Percentiles rank a stretch among this genome's conserved stretches.
Evolutionary conservation across 2,329 filamentous ascomycete species (phyloP).

Genomic region (Neonectria faginata): DNA sequence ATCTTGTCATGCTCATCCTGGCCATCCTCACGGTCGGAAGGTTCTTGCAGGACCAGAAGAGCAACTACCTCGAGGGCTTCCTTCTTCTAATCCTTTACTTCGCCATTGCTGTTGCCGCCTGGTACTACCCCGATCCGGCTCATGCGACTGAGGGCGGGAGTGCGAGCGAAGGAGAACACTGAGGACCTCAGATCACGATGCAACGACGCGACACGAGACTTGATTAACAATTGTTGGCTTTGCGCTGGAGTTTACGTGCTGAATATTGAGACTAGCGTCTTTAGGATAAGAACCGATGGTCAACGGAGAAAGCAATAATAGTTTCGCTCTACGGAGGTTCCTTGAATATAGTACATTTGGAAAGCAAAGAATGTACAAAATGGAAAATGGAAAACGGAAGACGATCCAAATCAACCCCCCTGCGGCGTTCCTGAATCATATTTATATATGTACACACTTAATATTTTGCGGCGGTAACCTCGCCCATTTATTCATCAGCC

Average conservation of each 20-base stretch:
- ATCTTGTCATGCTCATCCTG: conserved; percentile 83
- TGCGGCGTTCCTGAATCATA: neutral
- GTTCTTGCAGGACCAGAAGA: conserved; percentile 88
- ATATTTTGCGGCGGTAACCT: neutral
- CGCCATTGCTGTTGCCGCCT: conserved; percentile 69
- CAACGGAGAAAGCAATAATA: neutral
- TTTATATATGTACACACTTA: neutral
- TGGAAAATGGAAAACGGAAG: neutral
- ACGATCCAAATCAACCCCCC: neutral
- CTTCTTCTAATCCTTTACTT: conserved; percentile 78
- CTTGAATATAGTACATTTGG: neutral
- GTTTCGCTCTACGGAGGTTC: neutral
- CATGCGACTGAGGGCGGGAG: conserved; percentile 14
- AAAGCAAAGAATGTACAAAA: neutral
- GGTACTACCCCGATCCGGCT: conserved; percentile 62
- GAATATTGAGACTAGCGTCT: neutral
- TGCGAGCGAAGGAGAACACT: conserved; percentile 2
- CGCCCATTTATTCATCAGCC: neutral
- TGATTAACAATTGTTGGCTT: neutral
- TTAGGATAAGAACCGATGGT: neutral
- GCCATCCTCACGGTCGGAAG: conserved; percentile 88
- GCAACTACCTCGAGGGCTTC: conserved; percentile 88
- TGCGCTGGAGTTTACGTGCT: neutral
- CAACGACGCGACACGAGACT: conserved; percentile 1
- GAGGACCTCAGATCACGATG: neutral